These are phyloP conservation scores for Nicotiana tomentosiformis DNA, from an alignment of 257 asterid genomes.

Conservation along the genomic window DNA sequence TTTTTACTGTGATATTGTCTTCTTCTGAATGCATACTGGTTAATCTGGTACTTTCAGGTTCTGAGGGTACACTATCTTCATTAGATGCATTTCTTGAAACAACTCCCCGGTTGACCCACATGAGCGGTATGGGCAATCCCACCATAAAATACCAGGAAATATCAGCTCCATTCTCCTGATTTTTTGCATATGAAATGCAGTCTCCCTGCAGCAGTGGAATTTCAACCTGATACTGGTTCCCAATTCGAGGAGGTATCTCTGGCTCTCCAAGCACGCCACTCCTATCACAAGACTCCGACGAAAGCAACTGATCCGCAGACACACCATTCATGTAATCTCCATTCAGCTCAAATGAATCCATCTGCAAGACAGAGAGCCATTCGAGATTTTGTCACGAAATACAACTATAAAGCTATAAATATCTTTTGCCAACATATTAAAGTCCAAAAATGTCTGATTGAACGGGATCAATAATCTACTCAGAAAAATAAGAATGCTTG, in stretches of 20 bases:
- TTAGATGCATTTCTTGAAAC: slow-evolving; percentile 7
- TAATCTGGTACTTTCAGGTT: slow-evolving; percentile 1
- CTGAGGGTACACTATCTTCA: slow-evolving; percentile 1
- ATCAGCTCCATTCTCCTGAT: slow-evolving; percentile 8
- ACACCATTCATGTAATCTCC: slow-evolving; percentile 22
- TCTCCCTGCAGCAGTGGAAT: slow-evolving; percentile 32
- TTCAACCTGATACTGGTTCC: slow-evolving; percentile 57
- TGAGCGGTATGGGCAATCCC: slow-evolving; percentile 40
- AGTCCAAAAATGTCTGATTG: background rate
- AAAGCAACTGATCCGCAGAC: slow-evolving; percentile 20
- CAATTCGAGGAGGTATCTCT: slow-evolving; percentile 47
- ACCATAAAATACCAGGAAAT: slow-evolving; percentile 11
- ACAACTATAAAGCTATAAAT: background rate
- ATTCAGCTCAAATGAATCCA: slow-evolving; percentile 24
- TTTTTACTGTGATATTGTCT: slow-evolving; percentile 1
- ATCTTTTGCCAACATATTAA: background rate
- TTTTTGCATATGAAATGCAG: slow-evolving; percentile 3
- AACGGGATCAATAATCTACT: background rate
- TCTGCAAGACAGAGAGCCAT: slow-evolving; percentile 14
- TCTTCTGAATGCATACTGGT: slow-evolving; percentile 13
- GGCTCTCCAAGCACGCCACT: slow-evolving; percentile 33
- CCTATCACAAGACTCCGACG: slow-evolving; percentile 19
- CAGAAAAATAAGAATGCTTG: background rate
- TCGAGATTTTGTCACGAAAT: background rate
- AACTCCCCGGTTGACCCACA: slow-evolving; percentile 18